Evolutionary conservation across 495 filamentous ascomycete genomes (phyloP), one percentile per base, ranked within the genome.

Genomic region (Paragyromitra xinjiangensis): DNA sequence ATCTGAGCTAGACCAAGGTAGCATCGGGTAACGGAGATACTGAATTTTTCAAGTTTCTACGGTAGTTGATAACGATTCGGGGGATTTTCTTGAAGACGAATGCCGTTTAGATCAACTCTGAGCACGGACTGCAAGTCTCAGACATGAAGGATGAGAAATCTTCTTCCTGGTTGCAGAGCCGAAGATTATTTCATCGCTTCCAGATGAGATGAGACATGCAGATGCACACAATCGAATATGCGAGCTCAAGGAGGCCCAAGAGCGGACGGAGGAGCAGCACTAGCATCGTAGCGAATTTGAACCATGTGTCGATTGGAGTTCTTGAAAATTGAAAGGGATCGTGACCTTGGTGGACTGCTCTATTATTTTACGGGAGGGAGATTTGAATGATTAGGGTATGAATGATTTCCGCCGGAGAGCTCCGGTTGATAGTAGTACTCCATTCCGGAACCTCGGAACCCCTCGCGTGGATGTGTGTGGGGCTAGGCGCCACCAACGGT

Each of bases 391-490:
- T 48, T 48, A 48, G 44, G 16, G 11, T 9, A 11, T 4, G 3
- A 11, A 3, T 48, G 42, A 16, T 48, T 11, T 11, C 44, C 50
- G 22, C 7, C 7, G 50, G 50, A 53, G 5, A 53, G 6, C 50
- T 22, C 44, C 44, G 11, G 11, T 53, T 53, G 16, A 53, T 53
- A 53, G 50, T 53, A n/a, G 50, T 24, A 53, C 67, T 55, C 67
- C 67, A 48, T 22, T 19, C 16, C 67, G 67, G 67, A 69, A 45
- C 67, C 14, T 45, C 67, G 67, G 67, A 61, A 69, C 11, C 65
- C 19, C 22, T 58, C 24, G 9, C 16, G 24, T 9, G 19, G 9
- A 8, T n/a, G 50, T 6, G 50, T 22, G 22, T 48, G 22, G 45
- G 4, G 42, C 22, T 29, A 37, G 29, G 4, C 29, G 67, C 51